Evolutionary conservation across 2,329 filamentous ascomycete species (phyloP).

Genomic region (Xylariales sp.): DNA sequence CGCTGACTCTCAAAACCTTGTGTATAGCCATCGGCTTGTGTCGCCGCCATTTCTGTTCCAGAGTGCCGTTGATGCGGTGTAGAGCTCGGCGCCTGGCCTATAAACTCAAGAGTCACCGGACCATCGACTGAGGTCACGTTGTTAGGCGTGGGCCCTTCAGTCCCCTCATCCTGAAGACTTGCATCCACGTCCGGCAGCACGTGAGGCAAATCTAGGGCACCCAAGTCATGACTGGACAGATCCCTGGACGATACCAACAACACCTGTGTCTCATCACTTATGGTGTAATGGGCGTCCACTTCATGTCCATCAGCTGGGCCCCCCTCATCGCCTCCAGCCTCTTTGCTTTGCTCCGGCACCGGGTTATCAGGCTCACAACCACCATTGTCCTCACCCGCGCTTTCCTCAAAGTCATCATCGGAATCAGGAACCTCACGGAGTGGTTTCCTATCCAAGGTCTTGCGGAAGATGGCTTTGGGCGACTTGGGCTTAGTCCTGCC

Average conservation of each 20-base stretch:
- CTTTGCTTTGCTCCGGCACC: too few relatives aligned
- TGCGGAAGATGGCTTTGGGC: constrained; percentile 18
- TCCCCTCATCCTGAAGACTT: too few relatives aligned
- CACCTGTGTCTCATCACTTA: constrained; percentile 20
- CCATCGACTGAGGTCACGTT: not conserved
- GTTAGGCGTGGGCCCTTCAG: not conserved
- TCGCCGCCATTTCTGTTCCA: constrained; percentile 10
- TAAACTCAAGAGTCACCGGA: constrained; percentile 5
- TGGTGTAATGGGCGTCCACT: constrained; percentile 12
- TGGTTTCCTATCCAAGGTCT: constrained; percentile 17
- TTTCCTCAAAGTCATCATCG: too few relatives aligned
- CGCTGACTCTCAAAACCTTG: constrained; percentile 28
- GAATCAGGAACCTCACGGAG: constrained; percentile 22
- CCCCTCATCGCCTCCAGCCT: constrained; percentile 7
- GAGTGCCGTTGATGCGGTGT: constrained; percentile 9
- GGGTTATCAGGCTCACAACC: too few relatives aligned
- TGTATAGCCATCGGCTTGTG: constrained; percentile 18
- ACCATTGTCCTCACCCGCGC: too few relatives aligned
- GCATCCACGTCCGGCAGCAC: not conserved
- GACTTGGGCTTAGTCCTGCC: constrained; percentile 26
- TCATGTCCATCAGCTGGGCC: constrained; percentile 12
- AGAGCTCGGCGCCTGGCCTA: constrained; percentile 12
- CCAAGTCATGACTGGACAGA: constrained; percentile 10
- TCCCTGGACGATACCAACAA: constrained; percentile 14
- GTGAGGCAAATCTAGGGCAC: constrained; percentile 8